A percentile compares a stretch with the other conserved stretches of the same genome.
Evolutionary conservation across 129 eudicot species (phyloP).

Genomic region (Arctium minus): DNA sequence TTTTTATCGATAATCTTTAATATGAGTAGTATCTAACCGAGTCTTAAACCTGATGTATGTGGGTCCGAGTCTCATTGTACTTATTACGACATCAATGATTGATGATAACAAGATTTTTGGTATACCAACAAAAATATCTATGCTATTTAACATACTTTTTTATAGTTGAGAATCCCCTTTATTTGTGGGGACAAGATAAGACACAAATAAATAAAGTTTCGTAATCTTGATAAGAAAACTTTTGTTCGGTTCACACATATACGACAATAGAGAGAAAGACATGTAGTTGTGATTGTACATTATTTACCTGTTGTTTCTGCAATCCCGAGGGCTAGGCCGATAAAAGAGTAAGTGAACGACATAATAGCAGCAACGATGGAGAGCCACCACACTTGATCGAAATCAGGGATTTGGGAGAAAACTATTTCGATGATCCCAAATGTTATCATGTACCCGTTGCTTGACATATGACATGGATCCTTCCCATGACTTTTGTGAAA

Average conservation of each 20-base stretch:
- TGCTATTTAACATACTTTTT: background rate
- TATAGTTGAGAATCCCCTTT: background rate
- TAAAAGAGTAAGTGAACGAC: conserved; percentile 72
- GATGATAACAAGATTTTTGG: background rate
- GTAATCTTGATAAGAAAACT: background rate
- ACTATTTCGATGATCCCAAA: conserved; percentile 60
- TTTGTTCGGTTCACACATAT: background rate
- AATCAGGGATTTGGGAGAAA: conserved; percentile 74
- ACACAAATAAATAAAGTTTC: background rate
- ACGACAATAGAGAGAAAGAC: background rate
- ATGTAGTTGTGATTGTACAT: background rate
- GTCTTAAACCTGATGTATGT: background rate
- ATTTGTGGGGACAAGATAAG: background rate
- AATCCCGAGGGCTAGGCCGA: conserved; percentile 60
- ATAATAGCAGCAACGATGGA: conserved; percentile 76
- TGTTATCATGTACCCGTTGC: conserved; percentile 59
- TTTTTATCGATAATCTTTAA: background rate
- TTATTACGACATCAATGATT: background rate
- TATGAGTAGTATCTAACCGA: too few species aligned
- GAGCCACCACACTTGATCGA: conserved; percentile 76
- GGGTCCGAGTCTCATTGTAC: background rate
- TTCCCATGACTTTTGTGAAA: conserved; percentile 49
- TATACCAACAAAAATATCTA: background rate
- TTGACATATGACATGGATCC: conserved; percentile 55
- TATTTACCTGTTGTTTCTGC: conserved; percentile 54